Evolutionary conservation across 2,329 filamentous ascomycete genomes (phyloP), one percentile per base, ranked within the genome.

Genomic region (Penicillium sp.): DNA sequence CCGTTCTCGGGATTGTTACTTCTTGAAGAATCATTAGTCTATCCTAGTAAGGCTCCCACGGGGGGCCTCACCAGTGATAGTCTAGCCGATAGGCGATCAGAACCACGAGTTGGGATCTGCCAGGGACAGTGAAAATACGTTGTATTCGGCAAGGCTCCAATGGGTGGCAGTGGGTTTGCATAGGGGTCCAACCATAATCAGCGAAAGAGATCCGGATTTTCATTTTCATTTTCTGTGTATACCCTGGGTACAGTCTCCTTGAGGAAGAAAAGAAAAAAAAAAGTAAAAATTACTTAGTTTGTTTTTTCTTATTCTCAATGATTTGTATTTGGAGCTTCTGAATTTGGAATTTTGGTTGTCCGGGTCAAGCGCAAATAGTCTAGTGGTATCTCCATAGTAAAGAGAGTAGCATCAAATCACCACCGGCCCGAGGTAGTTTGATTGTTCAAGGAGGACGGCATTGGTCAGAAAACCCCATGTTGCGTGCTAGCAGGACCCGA

Each of bases 21-120:
- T n/a, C 8, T 11, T 13, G 16, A 16, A 45, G 21, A 5, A 11
- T 53, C n/a, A 29, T 16, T 29, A 47, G 33, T 50, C 55, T 45
- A 59, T 39, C 39, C 50, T 40, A 39, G 50, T 56, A 49, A 58
- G 33, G 11, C 27, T 59, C 13, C 25, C 29, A 55, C n/a, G 33
- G 52, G 31, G 29, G 31, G 45, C 19, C 34, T 52, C 47, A 31
- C 41, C 4, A 44, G 23, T 53, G 34, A 53, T 29, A 23, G 38
- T 21, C 50, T 34, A 53, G 52, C 33, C 52, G 50, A 46, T 33
- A 60, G 40, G 23, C 40, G 62, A 64, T 63, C 59, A 61, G 59
- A 59, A 58, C 69, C 70, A 72, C 67, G 68, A 72, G 66, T 59
- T 63, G 49, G 57, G 57, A 60, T 63, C 63, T 65, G 64, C 57